Evolutionary conservation across 108 stramenopile genomes (phyloP).

Genomic region (Fragilariopsis cylindrus): DNA sequence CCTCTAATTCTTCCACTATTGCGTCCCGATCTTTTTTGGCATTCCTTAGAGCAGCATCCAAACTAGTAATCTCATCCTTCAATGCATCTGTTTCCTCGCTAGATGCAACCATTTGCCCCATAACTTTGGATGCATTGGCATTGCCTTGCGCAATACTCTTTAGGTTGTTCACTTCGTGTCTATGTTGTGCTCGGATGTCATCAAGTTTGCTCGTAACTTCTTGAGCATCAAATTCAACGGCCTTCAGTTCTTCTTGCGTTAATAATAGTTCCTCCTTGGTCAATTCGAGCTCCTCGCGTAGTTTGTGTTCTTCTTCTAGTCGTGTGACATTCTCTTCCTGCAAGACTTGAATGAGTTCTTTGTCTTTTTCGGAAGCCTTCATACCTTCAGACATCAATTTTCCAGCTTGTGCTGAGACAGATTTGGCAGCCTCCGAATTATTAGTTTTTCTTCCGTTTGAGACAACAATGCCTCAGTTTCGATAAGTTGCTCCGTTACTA

Average conservation of each 20-base stretch:
- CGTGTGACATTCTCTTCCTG: slow-evolving; percentile 58
- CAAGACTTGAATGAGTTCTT: slow-evolving; percentile 39
- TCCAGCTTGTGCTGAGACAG: slow-evolving; percentile 32
- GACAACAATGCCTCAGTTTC: slow-evolving; percentile 79
- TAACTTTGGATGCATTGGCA: slow-evolving; percentile 56
- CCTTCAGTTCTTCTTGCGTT: slow-evolving; percentile 65
- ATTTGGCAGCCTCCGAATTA: slow-evolving; percentile 53
- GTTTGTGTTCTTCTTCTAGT: slow-evolving; percentile 43
- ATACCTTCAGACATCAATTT: slow-evolving; percentile 23
- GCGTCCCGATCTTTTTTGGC: slow-evolving; percentile 68
- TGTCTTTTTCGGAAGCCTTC: slow-evolving; percentile 41
- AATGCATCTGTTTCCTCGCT: slow-evolving; percentile 45
- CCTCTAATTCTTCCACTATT: slow-evolving; percentile 72
- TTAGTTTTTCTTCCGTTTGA: slow-evolving; percentile 57
- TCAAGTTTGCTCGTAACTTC: slow-evolving; percentile 41
- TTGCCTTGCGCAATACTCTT: slow-evolving; percentile 50
- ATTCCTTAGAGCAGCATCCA: slow-evolving; percentile 70
- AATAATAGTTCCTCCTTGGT: slow-evolving; percentile 68
- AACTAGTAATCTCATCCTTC: slow-evolving; percentile 58
- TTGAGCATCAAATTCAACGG: slow-evolving; percentile 69
- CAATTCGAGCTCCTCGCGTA: slow-evolving; percentile 58
- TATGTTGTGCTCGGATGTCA: slow-evolving; percentile 50
- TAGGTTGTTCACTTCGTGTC: slow-evolving; percentile 64
- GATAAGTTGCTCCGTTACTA: slow-evolving; percentile 88
- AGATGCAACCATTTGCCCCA: slow-evolving; percentile 41